Evolutionary conservation across 352 stramenopile genomes (phyloP).

Genomic region (Blastocystis sp.): DNA sequence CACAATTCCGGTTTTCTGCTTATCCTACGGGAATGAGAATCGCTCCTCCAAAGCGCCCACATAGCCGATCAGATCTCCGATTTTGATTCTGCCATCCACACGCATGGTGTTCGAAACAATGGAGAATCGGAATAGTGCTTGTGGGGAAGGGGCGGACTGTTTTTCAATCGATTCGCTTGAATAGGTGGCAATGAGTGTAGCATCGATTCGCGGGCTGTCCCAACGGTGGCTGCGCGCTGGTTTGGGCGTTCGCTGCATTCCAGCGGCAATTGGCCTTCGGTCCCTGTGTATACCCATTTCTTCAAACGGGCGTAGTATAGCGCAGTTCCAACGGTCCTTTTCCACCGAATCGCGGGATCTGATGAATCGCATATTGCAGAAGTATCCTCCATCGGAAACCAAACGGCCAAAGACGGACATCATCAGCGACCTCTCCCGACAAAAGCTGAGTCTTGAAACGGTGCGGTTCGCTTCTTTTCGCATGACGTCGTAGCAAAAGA

Average conservation of each 20-base stretch:
- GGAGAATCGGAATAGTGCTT: no score
- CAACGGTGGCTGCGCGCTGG: neutral
- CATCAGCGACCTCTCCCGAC: slow-evolving; percentile 12
- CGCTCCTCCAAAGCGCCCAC: neutral
- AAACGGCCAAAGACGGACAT: slow-evolving; percentile 35
- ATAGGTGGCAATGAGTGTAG: neutral
- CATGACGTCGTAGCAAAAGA: slow-evolving; percentile 11
- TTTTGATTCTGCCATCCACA: neutral
- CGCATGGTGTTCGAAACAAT: no score
- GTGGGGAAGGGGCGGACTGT: no score
- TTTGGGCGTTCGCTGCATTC: neutral
- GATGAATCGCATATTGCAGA: slow-evolving; percentile 41
- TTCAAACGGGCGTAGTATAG: neutral
- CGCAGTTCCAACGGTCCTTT: neutral
- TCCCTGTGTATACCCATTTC: neutral
- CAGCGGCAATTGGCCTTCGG: neutral
- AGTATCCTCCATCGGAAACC: neutral
- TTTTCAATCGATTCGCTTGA: no score
- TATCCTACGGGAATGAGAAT: neutral
- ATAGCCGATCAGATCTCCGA: neutral
- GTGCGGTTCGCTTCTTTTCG: neutral
- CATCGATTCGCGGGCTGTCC: neutral
- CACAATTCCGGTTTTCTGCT: neutral
- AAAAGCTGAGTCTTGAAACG: slow-evolving; percentile 49
- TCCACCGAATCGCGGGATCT: slow-evolving; percentile 21